Evolutionary conservation across 2,329 filamentous ascomycete species (phyloP), one percentile per base, ranked within the genome.

Genomic region (Endoconidiophora polonica): DNA sequence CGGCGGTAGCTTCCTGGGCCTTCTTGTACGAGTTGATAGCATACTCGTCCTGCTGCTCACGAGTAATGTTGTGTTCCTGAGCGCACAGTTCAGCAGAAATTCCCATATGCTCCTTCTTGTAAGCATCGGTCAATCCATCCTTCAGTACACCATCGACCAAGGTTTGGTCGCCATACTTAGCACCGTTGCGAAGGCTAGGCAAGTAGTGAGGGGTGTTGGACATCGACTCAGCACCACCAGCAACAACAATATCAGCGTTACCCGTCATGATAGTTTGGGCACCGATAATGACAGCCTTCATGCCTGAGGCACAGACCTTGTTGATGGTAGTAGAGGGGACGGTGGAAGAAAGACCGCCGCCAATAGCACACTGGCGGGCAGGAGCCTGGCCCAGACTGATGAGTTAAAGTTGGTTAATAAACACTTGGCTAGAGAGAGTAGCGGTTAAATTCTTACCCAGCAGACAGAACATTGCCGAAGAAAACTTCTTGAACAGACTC

Each of bases 191-290:
- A 59, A 94, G 73, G 65, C 72, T 84, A 56, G 87, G 84, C 48
- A 95, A 82, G 72, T 98, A 98, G 72, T 98, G 88, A 47, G 91
- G 91, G 49, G 83, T 75, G 71, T 96, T 96, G 63, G 88, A 94
- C 91, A 98, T 98, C 72, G 87, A 94, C 73, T 98, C 91, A 58
- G 90, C 80, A 59, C 91, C 91, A 62, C 88, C 91, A 57, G 88
- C 91, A 54, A 98, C 86, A 56, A 98, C 80, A 57, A 95, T 81
- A 59, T 86, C 81, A 56, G 90, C 90, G 63, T 86, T 94, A 58
- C 91, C 90, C 49, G 88, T 94, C 66, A 96, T 87, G 71, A 98
- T 98, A 60, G 90, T 95, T 69, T 96, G 91, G 47, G 90, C 86
- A 58, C 84, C 91, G 54, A 98, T 76, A 57, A 94, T 86, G 62